Percentiles rank a stretch among this genome's conserved stretches.
These are phyloP conservation scores for Russula virescens DNA, from an alignment of 768 basidiomycete species.

Conservation along the genomic window DNA sequence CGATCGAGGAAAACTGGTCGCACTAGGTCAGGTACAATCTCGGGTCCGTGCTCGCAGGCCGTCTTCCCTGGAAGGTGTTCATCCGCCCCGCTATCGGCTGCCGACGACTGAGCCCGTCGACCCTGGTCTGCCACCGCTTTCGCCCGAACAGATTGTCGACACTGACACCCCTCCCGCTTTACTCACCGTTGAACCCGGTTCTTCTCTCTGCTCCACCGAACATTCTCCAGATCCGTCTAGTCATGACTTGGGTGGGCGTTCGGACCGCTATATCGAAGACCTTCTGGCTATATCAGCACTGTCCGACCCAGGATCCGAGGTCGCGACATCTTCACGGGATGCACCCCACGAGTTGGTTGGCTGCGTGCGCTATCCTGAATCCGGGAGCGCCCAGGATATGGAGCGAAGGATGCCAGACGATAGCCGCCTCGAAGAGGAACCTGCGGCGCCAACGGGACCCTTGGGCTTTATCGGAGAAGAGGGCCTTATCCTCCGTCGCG, in stretches of 20 bases:
- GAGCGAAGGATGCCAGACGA: not conserved
- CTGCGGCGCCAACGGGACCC: not conserved
- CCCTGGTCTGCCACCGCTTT: slow-evolving; percentile 4
- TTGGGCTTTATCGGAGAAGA: not conserved
- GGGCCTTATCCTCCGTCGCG: too few relatives aligned
- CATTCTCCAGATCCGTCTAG: not conserved
- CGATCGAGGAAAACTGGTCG: not conserved
- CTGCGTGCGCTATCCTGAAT: not conserved
- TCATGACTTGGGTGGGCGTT: not conserved
- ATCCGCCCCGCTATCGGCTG: too few relatives aligned
- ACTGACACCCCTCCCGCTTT: too few relatives aligned
- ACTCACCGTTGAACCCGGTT: not conserved
- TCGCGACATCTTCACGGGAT: not conserved
- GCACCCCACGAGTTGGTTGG: not conserved
- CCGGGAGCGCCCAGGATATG: not conserved
- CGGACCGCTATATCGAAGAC: too few relatives aligned
- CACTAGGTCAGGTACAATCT: not conserved
- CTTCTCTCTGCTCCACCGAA: not conserved
- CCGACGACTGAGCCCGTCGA: not conserved
- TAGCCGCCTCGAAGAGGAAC: not conserved
- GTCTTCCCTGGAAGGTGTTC: not conserved
- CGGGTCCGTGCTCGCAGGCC: not conserved
- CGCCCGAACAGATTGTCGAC: not conserved
- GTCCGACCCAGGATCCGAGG: not conserved
- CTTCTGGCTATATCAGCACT: too few relatives aligned